Evolutionary conservation across 495 filamentous ascomycete species (phyloP).

Genomic region (Bacidia rubella): DNA sequence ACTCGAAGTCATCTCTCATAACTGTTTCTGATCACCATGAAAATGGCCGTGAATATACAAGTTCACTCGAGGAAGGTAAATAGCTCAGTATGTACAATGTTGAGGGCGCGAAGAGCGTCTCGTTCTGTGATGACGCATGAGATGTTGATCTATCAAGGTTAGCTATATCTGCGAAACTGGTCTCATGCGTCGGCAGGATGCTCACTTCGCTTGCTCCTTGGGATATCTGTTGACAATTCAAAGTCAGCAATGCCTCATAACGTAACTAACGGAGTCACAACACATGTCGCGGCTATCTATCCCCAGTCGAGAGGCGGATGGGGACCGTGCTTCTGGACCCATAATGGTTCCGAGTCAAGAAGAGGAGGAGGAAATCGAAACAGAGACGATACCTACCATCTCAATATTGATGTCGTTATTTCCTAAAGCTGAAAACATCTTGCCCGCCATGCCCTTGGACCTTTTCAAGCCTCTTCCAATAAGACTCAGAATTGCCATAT

Average conservation of each 20-base stretch:
- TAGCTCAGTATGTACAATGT: constrained; percentile 84
- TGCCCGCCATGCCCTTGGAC: constrained; percentile 79
- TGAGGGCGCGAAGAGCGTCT: constrained; percentile 82
- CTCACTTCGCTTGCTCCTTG: constrained; percentile 10
- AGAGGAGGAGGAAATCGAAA: too few relatives aligned
- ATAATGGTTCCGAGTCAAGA: too few relatives aligned
- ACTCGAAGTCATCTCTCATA: too few relatives aligned
- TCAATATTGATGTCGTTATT: constrained; percentile 17
- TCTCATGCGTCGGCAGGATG: background rate
- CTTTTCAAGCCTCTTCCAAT: constrained; percentile 93
- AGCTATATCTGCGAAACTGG: background rate
- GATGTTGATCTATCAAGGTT: constrained; percentile 80
- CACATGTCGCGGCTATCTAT: too few relatives aligned
- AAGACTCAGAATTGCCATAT: constrained; percentile 85
- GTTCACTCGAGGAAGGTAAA: constrained; percentile 48
- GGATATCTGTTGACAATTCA: too few relatives aligned
- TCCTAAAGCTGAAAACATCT: constrained; percentile 80
- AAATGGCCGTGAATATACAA: too few relatives aligned
- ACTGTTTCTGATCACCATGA: too few relatives aligned
- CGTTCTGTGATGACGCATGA: constrained; percentile 89
- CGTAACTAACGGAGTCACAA: too few relatives aligned
- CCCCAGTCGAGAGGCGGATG: too few relatives aligned
- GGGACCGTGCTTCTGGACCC: too few relatives aligned
- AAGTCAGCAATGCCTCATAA: too few relatives aligned
- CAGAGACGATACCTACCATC: too few relatives aligned